Evolutionary conservation across 208 protist species (phyloP).

Genomic region (Trypanosoma conorhini): DNA sequence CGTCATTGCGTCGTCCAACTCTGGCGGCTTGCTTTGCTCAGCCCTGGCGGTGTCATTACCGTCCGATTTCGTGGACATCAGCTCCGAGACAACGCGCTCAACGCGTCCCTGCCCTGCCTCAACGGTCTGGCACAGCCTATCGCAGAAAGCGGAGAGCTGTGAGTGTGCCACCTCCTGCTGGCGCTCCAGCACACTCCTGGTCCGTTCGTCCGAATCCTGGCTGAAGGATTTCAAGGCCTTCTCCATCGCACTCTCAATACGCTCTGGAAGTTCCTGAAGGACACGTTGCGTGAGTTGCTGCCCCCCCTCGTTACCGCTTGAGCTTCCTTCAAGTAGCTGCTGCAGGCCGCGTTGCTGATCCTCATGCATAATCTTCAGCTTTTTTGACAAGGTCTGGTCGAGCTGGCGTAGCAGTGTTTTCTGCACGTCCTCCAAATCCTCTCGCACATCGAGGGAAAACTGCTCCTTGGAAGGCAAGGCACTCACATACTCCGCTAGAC

Average conservation of each 20-base stretch:
- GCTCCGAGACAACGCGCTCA: background rate
- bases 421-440: conserved; percentile 12
- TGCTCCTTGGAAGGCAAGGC: conserved; percentile 16
- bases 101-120: conserved; percentile 11
- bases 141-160: conserved; percentile 15
- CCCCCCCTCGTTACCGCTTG: background rate
- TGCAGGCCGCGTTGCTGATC: conserved; percentile 13
- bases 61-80: background rate
- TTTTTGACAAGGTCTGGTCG: conserved; percentile 8
- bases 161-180: conserved; percentile 14
- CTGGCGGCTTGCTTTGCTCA: background rate
- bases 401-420: conserved; percentile 13
- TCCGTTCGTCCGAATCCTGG: conserved; percentile 10
- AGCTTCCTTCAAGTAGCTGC: conserved; percentile 1
- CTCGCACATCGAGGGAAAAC: conserved; percentile 16
- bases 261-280: conserved; percentile 20
- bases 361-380: conserved; percentile 6
- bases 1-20: background rate
- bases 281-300: conserved; percentile 1
- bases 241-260: conserved; percentile 28
- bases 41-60: background rate
- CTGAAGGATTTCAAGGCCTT: conserved; percentile 18
- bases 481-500: conserved; percentile 3
- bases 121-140: conserved; percentile 9
- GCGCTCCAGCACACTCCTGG: background rate